Base-by-base conservation (phyloP, 2,329 filamentous ascomycete genomes). In the Penicillium corylophilum region DNA sequence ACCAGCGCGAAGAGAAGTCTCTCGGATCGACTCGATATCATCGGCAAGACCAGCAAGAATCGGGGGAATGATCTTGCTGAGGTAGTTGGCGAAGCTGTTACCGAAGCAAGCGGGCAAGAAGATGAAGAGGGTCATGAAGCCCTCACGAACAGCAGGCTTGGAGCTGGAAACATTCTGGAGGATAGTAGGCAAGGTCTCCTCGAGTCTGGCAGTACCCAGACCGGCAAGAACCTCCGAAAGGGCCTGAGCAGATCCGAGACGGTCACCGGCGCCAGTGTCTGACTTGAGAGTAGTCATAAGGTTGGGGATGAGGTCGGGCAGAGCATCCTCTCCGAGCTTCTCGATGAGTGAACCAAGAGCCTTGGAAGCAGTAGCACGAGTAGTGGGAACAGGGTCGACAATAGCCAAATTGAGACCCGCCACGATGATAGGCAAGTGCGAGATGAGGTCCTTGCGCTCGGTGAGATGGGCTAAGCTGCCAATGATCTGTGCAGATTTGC, bases 101-200 rank as follows among this genome's bases (percentile, higher is more conserved):
- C 94, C 94, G 65, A 99, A 99, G 76, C 94, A 99, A 47, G 96
- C 94, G 12, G 94, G 94, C 76, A 99, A 84, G 82, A 96, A 99
- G 61, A 99, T 97, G 75, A 99, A 99, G 36, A 99, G 82, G 7
- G 94, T 96, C 94, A 99, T 99, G 78, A 99, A 99, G 41, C 94
- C 94, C 79, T 99, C 94, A 64, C 94, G 86, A 58, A 99, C 90
- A 48, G 91, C 85, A 16, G 94, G 71, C 74, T 96, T 96, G 61
- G 87, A 84, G 64, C 93, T 97, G 62, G 90, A 86, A 60, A 96
- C 93, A 66, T 99, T 99, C 66, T 97, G 93, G 36, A 99, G 76
- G 63, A 99, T 96, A 12, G 93, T 96, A 35, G 94, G 95, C 41
- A 99, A 78, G 5, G 92, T 97, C 74, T 99, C 95, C 72, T 99